Evolutionary conservation across 2,329 filamentous ascomycete species (phyloP).

Genomic region (Colletotrichum falcatum): DNA sequence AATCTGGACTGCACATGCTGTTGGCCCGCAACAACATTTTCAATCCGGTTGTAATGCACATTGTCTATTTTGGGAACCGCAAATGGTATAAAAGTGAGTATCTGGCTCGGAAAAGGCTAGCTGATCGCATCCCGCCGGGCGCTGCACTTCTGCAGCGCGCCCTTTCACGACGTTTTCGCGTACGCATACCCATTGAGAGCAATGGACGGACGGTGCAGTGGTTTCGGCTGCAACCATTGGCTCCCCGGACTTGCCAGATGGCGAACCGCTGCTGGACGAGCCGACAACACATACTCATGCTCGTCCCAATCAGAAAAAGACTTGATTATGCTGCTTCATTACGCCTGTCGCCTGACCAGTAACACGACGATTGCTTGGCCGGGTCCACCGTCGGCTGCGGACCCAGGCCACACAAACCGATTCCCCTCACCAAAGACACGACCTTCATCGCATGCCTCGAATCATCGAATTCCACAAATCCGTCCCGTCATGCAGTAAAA

Average conservation of each 20-base stretch:
- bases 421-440: conserved; percentile 28
- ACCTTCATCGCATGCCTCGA: conserved; percentile 31
- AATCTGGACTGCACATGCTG: not conserved
- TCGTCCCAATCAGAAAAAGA: conserved; percentile 31
- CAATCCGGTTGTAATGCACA: conserved; percentile 9
- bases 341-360: conserved; percentile 27
- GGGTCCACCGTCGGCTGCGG: conserved; percentile 37
- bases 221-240: conserved; percentile 51
- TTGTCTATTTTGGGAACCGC: conserved; percentile 35
- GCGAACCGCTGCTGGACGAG: conserved; percentile 58
- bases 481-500: conserved; percentile 31
- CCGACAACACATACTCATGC: conserved; percentile 37
- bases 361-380: conserved; percentile 14
- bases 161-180: conserved; percentile 30
- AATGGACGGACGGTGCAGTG: conserved; percentile 20
- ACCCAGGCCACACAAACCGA: conserved; percentile 34
- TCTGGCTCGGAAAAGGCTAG: conserved; percentile 16
- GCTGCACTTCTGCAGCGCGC: conserved; percentile 13
- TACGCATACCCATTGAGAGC: conserved; percentile 41
- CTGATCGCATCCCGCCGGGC: conserved; percentile 24
- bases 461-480: conserved; percentile 40
- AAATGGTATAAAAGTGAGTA: conserved; percentile 19
- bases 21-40: conserved; percentile 2
- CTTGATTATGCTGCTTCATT: conserved; percentile 24
- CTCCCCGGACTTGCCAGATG: conserved; percentile 57